These are phyloP conservation scores for Pseudogymnoascus sp. DNA, from an alignment of 2,329 filamentous ascomycete genomes.

Conservation along the genomic window DNA sequence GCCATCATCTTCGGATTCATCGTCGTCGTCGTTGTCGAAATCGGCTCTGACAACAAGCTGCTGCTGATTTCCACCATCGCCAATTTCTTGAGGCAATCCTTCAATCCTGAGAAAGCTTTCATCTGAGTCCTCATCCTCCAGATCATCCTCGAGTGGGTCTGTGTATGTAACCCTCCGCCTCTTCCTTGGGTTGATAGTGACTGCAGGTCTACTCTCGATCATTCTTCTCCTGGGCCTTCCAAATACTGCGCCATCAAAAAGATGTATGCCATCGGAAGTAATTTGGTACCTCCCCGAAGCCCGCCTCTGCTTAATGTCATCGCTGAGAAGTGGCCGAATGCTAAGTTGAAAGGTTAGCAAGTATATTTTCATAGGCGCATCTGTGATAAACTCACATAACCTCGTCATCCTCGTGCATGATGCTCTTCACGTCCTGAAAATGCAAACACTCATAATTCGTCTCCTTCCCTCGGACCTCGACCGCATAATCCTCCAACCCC, in stretches of 20 bases:
- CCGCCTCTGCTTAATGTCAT: slow-evolving; percentile 64
- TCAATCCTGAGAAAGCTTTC: slow-evolving; percentile 26
- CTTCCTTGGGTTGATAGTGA: slow-evolving; percentile 68
- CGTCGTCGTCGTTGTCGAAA: slow-evolving; percentile 32
- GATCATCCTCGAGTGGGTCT: slow-evolving; percentile 31
- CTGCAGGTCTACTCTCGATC: slow-evolving; percentile 51
- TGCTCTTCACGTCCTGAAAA: slow-evolving; percentile 60
- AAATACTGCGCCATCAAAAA: slow-evolving; percentile 80
- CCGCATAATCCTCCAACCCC: slow-evolving; percentile 83
- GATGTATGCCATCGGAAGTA: slow-evolving; percentile 63
- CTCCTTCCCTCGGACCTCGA: slow-evolving; percentile 54
- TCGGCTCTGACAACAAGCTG: slow-evolving; percentile 24
- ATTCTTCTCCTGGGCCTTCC: slow-evolving; percentile 60
- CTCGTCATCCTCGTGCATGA: slow-evolving; percentile 76
- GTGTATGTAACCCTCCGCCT: slow-evolving; percentile 44
- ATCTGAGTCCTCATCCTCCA: slow-evolving; percentile 26
- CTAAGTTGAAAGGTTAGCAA: slow-evolving; percentile 34
- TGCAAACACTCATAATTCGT: slow-evolving; percentile 81
- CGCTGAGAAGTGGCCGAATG: slow-evolving; percentile 67
- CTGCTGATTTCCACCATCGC: slow-evolving; percentile 19
- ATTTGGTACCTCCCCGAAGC: slow-evolving; percentile 77
- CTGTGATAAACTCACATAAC: slow-evolving; percentile 53
- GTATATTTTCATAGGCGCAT: not conserved
- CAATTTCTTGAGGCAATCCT: slow-evolving; percentile 26
- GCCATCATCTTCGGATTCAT: slow-evolving; percentile 22